These are phyloP conservation scores for Sindora glabra DNA, from an alignment of 306 rosid species.

Conservation along the genomic window DNA sequence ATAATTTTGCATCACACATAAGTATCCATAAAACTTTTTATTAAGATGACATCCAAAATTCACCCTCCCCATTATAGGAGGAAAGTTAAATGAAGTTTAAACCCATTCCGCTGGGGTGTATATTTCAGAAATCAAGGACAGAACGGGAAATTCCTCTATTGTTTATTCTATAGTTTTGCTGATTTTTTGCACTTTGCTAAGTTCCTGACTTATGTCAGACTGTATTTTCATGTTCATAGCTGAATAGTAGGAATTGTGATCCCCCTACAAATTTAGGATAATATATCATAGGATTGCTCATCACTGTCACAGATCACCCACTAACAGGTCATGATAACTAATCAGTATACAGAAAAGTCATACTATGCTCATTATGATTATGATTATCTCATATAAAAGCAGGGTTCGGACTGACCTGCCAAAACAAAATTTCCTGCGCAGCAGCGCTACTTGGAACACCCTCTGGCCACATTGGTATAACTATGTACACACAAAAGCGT, in stretches of 20 bases:
- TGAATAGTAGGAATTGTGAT: not conserved
- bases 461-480: conserved; percentile 85
- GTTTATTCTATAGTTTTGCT: not conserved
- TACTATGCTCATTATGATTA: not conserved
- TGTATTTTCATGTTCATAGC: not conserved
- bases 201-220: not conserved
- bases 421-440: conserved; percentile 67
- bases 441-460: conserved; percentile 62
- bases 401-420: conserved; percentile 56
- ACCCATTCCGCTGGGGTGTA: not conserved
- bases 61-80: not conserved
- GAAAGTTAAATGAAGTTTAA: not conserved
- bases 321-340: not conserved
- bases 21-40: not conserved
- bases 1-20: not conserved
- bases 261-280: not conserved
- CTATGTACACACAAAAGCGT: conserved; percentile 51
- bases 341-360: not conserved
- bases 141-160: not conserved
- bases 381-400: not conserved
- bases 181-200: not conserved
- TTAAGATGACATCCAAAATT: not conserved
- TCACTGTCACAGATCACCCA: not conserved
- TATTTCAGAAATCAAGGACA: not conserved
- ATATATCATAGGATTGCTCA: not conserved